Evolutionary conservation across 2,329 filamentous ascomycete species (phyloP).

Genomic region (Pyricularia sp.): DNA sequence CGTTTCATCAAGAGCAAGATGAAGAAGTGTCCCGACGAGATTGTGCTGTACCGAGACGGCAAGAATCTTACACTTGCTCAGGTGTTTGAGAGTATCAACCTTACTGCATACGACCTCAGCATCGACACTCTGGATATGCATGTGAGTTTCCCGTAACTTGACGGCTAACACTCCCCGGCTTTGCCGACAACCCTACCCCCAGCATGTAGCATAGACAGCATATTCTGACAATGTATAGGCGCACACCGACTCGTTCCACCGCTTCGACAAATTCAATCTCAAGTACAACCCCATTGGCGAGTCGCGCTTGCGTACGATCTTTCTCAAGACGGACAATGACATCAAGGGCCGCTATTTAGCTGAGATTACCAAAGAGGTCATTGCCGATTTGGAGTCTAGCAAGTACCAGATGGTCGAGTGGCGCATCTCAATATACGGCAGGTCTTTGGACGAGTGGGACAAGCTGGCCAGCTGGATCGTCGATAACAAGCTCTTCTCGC

Average conservation of each 20-base stretch:
- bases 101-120: constrained; percentile 93
- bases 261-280: constrained; percentile 98
- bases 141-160: constrained; percentile 35
- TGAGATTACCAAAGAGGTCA: constrained; percentile 96
- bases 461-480: constrained; percentile 95
- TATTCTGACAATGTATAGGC: constrained; percentile 43
- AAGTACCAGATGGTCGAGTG: constrained; percentile 99
- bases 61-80: constrained; percentile 83
- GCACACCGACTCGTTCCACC: constrained; percentile 94
- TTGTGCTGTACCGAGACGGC: constrained; percentile 83
- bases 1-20: constrained; percentile 99
- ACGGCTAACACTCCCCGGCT: background rate
- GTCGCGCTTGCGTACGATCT: constrained; percentile 91
- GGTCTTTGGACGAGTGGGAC: constrained; percentile 88
- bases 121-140: constrained; percentile 99
- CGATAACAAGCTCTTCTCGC: constrained; percentile 95
- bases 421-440: constrained; percentile 95
- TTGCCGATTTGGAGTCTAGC: constrained; percentile 91
- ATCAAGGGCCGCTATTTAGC: constrained; percentile 92
- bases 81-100: constrained; percentile 93
- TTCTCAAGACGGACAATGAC: constrained; percentile 82
- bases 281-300: constrained; percentile 98
- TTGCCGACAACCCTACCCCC: background rate
- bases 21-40: constrained; percentile 93
- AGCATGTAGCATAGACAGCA: background rate